These are phyloP conservation scores for Castanea mollissima DNA, from an alignment of 306 rosid species.

Conservation along the genomic window DNA sequence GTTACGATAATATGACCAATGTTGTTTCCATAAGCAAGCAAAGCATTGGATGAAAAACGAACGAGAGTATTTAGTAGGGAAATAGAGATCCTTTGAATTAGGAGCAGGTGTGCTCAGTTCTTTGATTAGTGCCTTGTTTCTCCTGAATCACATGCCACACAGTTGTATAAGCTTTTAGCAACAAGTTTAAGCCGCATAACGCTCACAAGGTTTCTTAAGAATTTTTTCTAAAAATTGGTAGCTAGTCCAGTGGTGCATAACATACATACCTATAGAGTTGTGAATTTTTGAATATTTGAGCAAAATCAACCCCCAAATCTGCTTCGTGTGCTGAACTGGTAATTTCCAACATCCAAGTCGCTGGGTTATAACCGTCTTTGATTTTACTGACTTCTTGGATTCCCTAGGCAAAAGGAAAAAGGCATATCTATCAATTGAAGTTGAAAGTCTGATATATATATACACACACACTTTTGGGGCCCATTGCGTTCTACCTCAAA, in stretches of 20 bases:
- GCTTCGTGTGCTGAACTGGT: conserved; percentile 40
- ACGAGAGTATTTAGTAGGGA: conserved; percentile 47
- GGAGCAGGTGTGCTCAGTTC: conserved; percentile 56
- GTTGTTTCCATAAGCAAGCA: conserved; percentile 75
- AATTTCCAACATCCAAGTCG: conserved; percentile 55
- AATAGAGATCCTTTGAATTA: conserved; percentile 51
- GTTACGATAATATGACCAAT: conserved; percentile 68
- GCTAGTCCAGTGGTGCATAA: neutral
- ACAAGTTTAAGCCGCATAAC: too few relatives aligned
- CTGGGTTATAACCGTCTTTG: conserved; percentile 39
- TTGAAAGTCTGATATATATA: neutral
- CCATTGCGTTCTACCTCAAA: conserved; percentile 32
- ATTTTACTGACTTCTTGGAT: conserved; percentile 37
- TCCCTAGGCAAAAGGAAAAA: conserved; percentile 18
- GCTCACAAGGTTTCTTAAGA: too few relatives aligned
- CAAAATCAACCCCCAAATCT: conserved; percentile 41
- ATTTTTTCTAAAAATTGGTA: too few relatives aligned
- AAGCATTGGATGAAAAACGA: conserved; percentile 46
- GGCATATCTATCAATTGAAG: neutral
- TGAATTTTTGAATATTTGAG: conserved; percentile 32
- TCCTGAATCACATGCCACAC: conserved; percentile 35
- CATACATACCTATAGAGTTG: conserved; percentile 34
- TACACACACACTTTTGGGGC: too few relatives aligned
- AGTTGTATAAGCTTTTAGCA: neutral
- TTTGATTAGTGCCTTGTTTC: conserved; percentile 49